Conservation (phyloP, 176 grass and related monocot species). For the Triticum aestivum region IWGSC_CS_RefSeq_v2.1 NC_057805.1:490204405-490204904, state of each 20-base stretch:
- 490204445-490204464: slow-evolving; percentile 50
- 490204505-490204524: slow-evolving; percentile 54
- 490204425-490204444: slow-evolving; percentile 52
- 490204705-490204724: slow-evolving; percentile 74
- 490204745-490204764: slow-evolving; percentile 67
- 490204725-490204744: slow-evolving; percentile 73
- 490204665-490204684: slow-evolving; percentile 79
- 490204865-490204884: slow-evolving; percentile 78
- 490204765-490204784: slow-evolving; percentile 67
- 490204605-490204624: slow-evolving; percentile 79
- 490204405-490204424: slow-evolving; percentile 46
- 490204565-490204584: slow-evolving; percentile 49
- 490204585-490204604: slow-evolving; percentile 56
- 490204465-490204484: slow-evolving; percentile 67
- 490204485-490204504: slow-evolving; percentile 55
- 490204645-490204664: slow-evolving; percentile 61
- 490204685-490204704: slow-evolving; percentile 74
- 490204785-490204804: slow-evolving; percentile 71
- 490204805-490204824: slow-evolving; percentile 79
- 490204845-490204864: slow-evolving; percentile 66
- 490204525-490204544: slow-evolving; percentile 69
- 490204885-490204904: slow-evolving; percentile 63
- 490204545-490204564: slow-evolving; percentile 60
- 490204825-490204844: slow-evolving; percentile 58
- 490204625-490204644: slow-evolving; percentile 74